Base-by-base conservation (phyloP, 2,329 filamentous ascomycete genomes). In the Cladosporium sp. region DNA sequence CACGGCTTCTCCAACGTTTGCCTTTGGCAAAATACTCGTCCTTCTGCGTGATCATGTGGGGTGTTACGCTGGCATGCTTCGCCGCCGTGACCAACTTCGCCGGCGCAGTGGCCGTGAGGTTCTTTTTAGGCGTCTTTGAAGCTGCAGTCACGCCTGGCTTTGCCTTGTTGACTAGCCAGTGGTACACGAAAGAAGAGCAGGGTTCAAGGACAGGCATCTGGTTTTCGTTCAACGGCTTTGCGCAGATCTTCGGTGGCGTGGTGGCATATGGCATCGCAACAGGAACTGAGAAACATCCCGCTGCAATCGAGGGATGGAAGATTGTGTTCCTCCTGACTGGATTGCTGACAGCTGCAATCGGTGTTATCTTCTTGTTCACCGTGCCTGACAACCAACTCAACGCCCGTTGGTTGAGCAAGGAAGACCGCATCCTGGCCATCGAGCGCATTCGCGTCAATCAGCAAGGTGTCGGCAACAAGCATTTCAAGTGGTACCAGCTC, bases 361-460 rank as follows among this genome's bases (percentile, higher is more conserved):
- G 77, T 2, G 50, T 77, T 1, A 59, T 77, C 1, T 78, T 79
- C 58, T 60, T 79, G 1, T 79, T 73, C 63, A 64, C 72, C 4
- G 70, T 80, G n/a, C 83, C 83, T 0, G 83, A 86, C 64, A 85
- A 77, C 61, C 83, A 85, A 61, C 69, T 85, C 47, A 85, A 85
- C 52, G 81, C 81, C 15, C 75, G 80, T 2, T 86, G 81, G 79
- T 65, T 94, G 24, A 87, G 76, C 7, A 80, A 86, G 53, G 78
- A 83, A 45, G 89, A 93, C 62, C 83, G 84, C 12, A 69, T 84
- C 0, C 78, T 90, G 40, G 87, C 86, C 0, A 76, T 91, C 24
- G 89, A 90, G 61, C 80, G 89, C 0, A 83, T 93, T 5, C 79
- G 88, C 0, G 78, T 84, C 20, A 93, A 93, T 64, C 84, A 90